Conservation (phyloP, 768 basidiomycete genomes). For the Rhodotorula babjevae region DNA sequence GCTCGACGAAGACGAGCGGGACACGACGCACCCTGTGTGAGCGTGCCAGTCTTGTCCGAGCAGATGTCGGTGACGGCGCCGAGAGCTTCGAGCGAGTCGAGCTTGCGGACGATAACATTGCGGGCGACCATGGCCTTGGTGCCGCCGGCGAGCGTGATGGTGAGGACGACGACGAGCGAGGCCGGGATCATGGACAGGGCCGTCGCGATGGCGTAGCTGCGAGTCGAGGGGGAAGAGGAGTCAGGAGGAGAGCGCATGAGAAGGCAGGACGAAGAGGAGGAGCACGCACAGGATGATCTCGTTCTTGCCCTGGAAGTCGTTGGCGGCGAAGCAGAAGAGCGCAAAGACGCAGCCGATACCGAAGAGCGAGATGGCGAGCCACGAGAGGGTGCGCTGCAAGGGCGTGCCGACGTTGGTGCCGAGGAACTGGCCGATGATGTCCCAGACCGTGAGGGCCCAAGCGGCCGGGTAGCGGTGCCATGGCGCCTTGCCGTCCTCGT, state of each 20-base stretch:
- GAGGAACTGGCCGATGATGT: conserved; percentile 48
- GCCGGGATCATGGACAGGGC: conserved; percentile 40
- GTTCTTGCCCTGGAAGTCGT: conserved; percentile 29
- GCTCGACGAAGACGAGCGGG: too few relatives aligned
- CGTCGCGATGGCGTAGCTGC: conserved; percentile 25
- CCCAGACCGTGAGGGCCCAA: conserved; percentile 27
- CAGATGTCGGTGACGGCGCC: conserved; percentile 51
- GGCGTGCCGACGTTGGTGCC: conserved; percentile 45
- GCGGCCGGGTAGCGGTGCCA: conserved; percentile 35
- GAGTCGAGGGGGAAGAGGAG: too few relatives aligned
- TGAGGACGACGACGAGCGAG: conserved; percentile 48
- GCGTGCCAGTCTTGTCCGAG: conserved; percentile 52
- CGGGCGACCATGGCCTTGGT: conserved; percentile 54
- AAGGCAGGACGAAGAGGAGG: conserved; percentile 16
- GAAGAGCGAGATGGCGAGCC: conserved; percentile 41
- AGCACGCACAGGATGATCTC: conserved; percentile 38
- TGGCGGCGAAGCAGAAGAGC: conserved; percentile 41
- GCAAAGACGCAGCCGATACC: conserved; percentile 39
- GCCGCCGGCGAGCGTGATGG: conserved; percentile 56
- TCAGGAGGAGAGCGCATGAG: background rate
- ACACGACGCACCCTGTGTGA: conserved; percentile 43
- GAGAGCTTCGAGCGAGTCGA: conserved; percentile 48
- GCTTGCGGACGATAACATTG: conserved; percentile 49
- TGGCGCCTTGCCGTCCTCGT: conserved; percentile 42
- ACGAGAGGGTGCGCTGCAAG: conserved; percentile 38